Evolutionary conservation across 1,139 yeast genomes (phyloP).

Genomic region (Candida dubliniensis): DNA sequence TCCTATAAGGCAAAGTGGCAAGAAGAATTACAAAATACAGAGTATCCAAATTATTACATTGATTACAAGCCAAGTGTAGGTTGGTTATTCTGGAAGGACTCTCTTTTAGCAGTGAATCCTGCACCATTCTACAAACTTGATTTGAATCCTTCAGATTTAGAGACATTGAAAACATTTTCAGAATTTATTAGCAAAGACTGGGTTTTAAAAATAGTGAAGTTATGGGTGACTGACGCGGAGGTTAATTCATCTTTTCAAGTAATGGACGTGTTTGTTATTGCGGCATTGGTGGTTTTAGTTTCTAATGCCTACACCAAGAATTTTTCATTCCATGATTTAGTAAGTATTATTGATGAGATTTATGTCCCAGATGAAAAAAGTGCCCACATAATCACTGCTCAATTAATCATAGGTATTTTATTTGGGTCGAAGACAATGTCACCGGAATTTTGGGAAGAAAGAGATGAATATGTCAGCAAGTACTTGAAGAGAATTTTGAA

Average conservation of each 20-base stretch:
- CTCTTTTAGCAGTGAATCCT: slow-evolving; percentile 48
- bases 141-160: slow-evolving; percentile 38
- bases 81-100: slow-evolving; percentile 77
- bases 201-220: slow-evolving; percentile 52
- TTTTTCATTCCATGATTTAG: slow-evolving; percentile 45
- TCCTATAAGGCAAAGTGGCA: slow-evolving; percentile 48
- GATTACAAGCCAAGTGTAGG: slow-evolving; percentile 63
- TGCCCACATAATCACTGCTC: slow-evolving; percentile 62
- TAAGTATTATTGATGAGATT: slow-evolving; percentile 48
- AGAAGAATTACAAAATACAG: slow-evolving; percentile 52
- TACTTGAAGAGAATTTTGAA: slow-evolving; percentile 51
- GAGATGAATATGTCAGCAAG: slow-evolving; percentile 49
- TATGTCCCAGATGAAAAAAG: slow-evolving; percentile 65
- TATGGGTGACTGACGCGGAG: slow-evolving; percentile 68
- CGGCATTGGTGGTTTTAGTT: slow-evolving; percentile 45
- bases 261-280: slow-evolving; percentile 55
- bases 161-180: slow-evolving; percentile 48
- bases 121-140: slow-evolving; percentile 24
- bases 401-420: slow-evolving; percentile 58
- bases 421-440: slow-evolving; percentile 44
- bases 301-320: slow-evolving; percentile 39
- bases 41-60: slow-evolving; percentile 52
- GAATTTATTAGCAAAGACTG: slow-evolving; percentile 52
- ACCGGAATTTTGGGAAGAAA: slow-evolving; percentile 22
- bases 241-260: slow-evolving; percentile 61